Evolutionary conservation across 108 stramenopile genomes (phyloP).

Genomic region (Pseudonitzschia multistriata): DNA sequence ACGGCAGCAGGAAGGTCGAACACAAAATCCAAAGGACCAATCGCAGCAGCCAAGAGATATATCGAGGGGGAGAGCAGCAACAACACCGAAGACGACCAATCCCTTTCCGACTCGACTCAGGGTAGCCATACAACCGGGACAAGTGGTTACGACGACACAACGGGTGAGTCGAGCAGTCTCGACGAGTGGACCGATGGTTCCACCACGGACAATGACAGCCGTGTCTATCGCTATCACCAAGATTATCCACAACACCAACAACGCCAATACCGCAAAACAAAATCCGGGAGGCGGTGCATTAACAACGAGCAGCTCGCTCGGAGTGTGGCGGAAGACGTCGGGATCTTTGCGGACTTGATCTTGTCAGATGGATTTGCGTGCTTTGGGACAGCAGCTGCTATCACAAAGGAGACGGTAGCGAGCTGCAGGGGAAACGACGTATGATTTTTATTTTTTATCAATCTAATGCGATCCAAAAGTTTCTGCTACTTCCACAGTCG

Average conservation of each 20-base stretch:
- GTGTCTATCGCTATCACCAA: not conserved
- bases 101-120: not conserved
- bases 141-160: not conserved
- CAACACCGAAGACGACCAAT: not conserved
- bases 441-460: not conserved
- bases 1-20: not conserved
- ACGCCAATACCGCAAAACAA: not conserved
- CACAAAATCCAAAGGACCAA: not conserved
- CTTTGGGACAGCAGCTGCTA: conserved; percentile 21
- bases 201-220: conserved; percentile 17
- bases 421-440: not conserved
- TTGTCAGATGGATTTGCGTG: conserved; percentile 35
- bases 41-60: too few relatives aligned
- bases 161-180: not conserved
- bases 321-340: conserved; percentile 30
- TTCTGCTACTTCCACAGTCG: too few relatives aligned
- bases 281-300: not conserved
- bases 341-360: conserved; percentile 25
- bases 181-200: conserved; percentile 6
- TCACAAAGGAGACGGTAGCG: conserved; percentile 33
- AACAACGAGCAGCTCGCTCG: conserved; percentile 6
- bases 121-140: not conserved
- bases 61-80: not conserved
- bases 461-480: too few relatives aligned
- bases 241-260: too few relatives aligned